These are phyloP conservation scores for Colletotrichum caudatum DNA, from an alignment of 2,329 filamentous ascomycete genomes.

Conservation along the genomic window DNA sequence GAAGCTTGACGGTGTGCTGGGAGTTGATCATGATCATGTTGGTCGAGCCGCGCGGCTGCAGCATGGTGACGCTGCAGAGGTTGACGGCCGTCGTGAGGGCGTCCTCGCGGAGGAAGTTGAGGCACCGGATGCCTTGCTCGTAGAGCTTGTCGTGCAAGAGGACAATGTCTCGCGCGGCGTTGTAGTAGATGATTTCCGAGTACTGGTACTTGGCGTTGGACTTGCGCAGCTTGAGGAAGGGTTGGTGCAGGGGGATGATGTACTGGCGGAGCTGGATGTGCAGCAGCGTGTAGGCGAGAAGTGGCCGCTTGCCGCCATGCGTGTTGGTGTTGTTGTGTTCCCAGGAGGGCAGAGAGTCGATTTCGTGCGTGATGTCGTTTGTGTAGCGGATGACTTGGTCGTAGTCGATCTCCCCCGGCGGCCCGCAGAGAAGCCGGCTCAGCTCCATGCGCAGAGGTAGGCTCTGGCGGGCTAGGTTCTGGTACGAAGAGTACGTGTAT, in stretches of 20 bases:
- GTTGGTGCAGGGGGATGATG: constrained; percentile 71
- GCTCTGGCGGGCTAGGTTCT: constrained; percentile 68
- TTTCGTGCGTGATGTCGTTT: constrained; percentile 71
- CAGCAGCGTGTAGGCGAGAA: constrained; percentile 70
- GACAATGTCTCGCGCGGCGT: constrained; percentile 70
- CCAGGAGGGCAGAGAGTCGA: constrained; percentile 71
- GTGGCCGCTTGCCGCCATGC: constrained; percentile 63
- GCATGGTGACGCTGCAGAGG: constrained; percentile 70
- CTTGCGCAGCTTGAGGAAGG: constrained; percentile 70
- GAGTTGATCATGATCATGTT: constrained; percentile 74
- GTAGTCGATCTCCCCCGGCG: constrained; percentile 68
- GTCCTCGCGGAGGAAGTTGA: constrained; percentile 72
- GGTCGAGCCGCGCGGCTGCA: constrained; percentile 69
- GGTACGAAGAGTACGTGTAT: constrained; percentile 71
- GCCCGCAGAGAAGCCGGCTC: constrained; percentile 67
- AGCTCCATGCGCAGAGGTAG: constrained; percentile 68
- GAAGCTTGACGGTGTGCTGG: constrained; percentile 69
- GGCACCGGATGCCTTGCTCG: constrained; percentile 68
- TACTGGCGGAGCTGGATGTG: constrained; percentile 72
- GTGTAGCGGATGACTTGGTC: constrained; percentile 72
- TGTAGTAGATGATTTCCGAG: constrained; percentile 73
- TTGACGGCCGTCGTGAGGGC: constrained; percentile 71
- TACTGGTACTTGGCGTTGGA: constrained; percentile 72
- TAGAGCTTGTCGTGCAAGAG: constrained; percentile 71
- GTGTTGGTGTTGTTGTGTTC: constrained; percentile 53